Base-by-base conservation (phyloP, 306 rosid species). In the Inga leiocalycina region DNA sequence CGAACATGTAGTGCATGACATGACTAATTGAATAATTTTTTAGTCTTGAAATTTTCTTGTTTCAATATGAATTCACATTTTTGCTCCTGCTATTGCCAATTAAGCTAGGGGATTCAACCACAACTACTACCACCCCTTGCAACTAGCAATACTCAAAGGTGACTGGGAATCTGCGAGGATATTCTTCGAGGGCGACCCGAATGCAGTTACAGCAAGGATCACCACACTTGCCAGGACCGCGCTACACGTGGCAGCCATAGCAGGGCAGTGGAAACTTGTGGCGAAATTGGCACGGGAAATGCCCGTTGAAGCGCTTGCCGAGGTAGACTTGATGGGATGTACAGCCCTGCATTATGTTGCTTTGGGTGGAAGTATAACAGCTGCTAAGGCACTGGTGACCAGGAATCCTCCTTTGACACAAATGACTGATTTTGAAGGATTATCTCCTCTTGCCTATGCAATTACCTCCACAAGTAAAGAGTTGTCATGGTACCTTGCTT, bases 401-500 rank as follows among this genome's bases (percentile, higher is more conserved):
- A 80, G 69, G 45, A 80, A 83, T 49, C 80, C 81, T 59, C 68
- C 80, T 51, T 41, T 91, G 54, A 87, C 91, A 49, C 88, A 84
- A 75, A 14, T 83, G 19, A 9, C 85, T 7, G 83, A 84, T 30
- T 81, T 30, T 4, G 83, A 56, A 22, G 90, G 89, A 20, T 71
- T 78, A 80, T 84, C 92, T 14, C 94, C 92, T 4, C 87, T 91
- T 9, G 15, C 82, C 34, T 51, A 82, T 34, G 89, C 90, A 10
- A 77, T 88, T 9, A 76, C 74, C 15, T 81, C 79, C 3, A 67
- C 61, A 3, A 71, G 79, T 82, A 82, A 82, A 76, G 88, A 91
- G 11, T 84, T 89, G 87, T 87, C 86, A n/a, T 88, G 90, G 94
- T 91, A 80, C 84, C 87, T 91, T 52, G 80, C 87, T 78, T 86